These are phyloP conservation scores for Boletus vinaceobasis DNA, from an alignment of 768 basidiomycete genomes.

Conservation along the genomic window DNA sequence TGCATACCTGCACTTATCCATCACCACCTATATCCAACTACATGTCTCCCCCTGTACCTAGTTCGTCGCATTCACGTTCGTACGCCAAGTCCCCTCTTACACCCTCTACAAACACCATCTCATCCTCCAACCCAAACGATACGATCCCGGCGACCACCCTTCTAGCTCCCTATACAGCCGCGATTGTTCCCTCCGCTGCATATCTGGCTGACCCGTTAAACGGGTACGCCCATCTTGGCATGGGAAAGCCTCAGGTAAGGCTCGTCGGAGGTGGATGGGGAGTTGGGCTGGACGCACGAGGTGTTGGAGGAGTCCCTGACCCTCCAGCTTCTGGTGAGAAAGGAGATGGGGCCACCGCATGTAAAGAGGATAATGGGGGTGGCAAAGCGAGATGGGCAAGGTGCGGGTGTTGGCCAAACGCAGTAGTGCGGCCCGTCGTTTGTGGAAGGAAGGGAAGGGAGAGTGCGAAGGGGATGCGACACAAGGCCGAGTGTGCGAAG, in stretches of 20 bases:
- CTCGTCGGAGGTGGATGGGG: slow-evolving; percentile 74
- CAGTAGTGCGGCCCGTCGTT: slow-evolving; percentile 42
- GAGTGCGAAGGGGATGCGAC: slow-evolving; percentile 17
- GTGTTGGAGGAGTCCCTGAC: slow-evolving; percentile 49
- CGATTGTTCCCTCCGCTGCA: slow-evolving; percentile 59
- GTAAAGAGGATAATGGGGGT: slow-evolving; percentile 38
- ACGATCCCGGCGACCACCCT: slow-evolving; percentile 52
- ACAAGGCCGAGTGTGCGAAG: slow-evolving; percentile 16
- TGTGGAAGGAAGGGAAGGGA: slow-evolving; percentile 28
- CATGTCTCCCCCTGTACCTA: slow-evolving; percentile 19
- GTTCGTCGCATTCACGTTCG: slow-evolving; percentile 16
- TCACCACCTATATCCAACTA: slow-evolving; percentile 27
- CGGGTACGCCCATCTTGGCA: slow-evolving; percentile 78
- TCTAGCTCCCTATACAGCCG: slow-evolving; percentile 61
- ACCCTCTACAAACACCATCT: slow-evolving; percentile 36
- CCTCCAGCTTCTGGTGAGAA: slow-evolving; percentile 20
- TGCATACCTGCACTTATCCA: slow-evolving; percentile 20
- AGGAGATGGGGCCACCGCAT: neutral
- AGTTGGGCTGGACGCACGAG: slow-evolving; percentile 76
- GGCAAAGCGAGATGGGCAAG: slow-evolving; percentile 51
- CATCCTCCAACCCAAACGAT: slow-evolving; percentile 46
- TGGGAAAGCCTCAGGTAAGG: slow-evolving; percentile 83
- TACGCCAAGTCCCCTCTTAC: slow-evolving; percentile 29
- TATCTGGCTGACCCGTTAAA: slow-evolving; percentile 83
- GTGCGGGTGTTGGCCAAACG: slow-evolving; percentile 53